A percentile compares a stretch with the other conserved stretches of the same genome.
phyloP scores from a whole-genome alignment of 495 filamentous ascomycete genomes.

The Neurospora sp. region DNA sequence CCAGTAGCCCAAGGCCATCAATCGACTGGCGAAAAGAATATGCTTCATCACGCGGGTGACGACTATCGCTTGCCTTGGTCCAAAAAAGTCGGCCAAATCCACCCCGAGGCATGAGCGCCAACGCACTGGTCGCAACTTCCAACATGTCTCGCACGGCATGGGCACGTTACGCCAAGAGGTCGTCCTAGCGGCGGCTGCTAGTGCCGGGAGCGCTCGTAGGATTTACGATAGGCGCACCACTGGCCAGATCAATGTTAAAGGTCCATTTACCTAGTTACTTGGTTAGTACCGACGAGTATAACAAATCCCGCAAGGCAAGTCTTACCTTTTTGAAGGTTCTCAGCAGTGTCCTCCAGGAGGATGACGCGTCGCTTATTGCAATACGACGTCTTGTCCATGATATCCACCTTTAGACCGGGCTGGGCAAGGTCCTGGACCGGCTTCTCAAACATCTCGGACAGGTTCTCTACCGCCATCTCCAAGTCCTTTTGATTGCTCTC shows the following conservation, averaged over 20 bases:
- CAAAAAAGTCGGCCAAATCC: neutral
- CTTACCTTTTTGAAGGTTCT: constrained; percentile 80
- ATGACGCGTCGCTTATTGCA: constrained; percentile 90
- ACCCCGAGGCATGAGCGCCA: neutral
- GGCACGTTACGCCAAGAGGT: neutral
- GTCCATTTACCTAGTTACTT: constrained; percentile 31
- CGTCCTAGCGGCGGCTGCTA: constrained; percentile 10
- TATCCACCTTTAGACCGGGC: constrained; percentile 75
- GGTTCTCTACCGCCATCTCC: constrained; percentile 88
- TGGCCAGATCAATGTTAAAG: constrained; percentile 35
- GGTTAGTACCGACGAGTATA: neutral
- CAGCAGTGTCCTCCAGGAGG: constrained; percentile 79
- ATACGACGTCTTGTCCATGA: constrained; percentile 95
- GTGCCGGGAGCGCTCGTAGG: constrained; percentile 8
- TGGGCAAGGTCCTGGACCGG: constrained; percentile 71
- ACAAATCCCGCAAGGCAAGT: neutral
- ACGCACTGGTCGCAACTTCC: neutral
- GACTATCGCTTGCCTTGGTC: neutral
- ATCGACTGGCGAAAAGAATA: neutral
- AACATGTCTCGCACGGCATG: neutral
- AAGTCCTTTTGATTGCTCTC: constrained; percentile 98
- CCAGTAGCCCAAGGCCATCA: neutral
- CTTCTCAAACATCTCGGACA: constrained; percentile 98
- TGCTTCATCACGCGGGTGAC: neutral
- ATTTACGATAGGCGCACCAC: neutral